Conservation (phyloP, 495 filamentous ascomycete genomes). For the Podospora pseudopauciseta region DNA sequence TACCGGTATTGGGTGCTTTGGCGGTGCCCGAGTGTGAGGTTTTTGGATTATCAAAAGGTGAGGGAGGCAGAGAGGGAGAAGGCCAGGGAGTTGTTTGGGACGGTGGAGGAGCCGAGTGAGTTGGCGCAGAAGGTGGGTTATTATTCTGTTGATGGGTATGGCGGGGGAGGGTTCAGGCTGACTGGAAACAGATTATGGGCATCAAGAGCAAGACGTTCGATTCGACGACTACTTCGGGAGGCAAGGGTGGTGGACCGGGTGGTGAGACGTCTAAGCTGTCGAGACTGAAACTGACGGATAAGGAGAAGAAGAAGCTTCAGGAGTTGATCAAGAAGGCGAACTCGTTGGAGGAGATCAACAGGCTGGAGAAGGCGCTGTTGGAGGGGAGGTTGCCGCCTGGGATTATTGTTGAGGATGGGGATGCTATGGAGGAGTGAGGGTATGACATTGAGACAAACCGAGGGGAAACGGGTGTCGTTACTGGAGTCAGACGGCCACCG, state of each 20-base stretch:
- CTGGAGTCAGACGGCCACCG: neutral
- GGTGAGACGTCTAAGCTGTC: conserved; percentile 58
- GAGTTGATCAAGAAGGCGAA: conserved; percentile 66
- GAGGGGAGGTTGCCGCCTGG: conserved; percentile 80
- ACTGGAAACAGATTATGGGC: conserved; percentile 65
- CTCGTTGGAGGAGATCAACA: conserved; percentile 78
- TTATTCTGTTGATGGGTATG: neutral
- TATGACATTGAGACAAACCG: neutral
- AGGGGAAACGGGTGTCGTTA: neutral
- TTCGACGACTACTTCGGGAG: conserved; percentile 43
- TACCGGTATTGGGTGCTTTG: conserved; percentile 92
- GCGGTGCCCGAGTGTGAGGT: conserved; percentile 77
- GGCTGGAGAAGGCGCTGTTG: conserved; percentile 77
- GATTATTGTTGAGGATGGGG: conserved; percentile 48
- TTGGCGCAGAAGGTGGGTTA: conserved; percentile 58
- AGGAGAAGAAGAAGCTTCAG: conserved; percentile 66
- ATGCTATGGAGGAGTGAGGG: conserved; percentile 54
- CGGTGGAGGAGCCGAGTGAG: conserved; percentile 65
- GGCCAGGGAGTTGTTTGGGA: conserved; percentile 81
- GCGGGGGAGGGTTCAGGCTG: neutral
- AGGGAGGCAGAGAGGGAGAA: conserved; percentile 75
- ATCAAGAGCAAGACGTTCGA: conserved; percentile 83
- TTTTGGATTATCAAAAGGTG: conserved; percentile 91
- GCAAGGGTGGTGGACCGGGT: conserved; percentile 21
- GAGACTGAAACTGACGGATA: conserved; percentile 58